Percentiles rank a stretch among this genome's conserved stretches.
These are phyloP conservation scores for Scalesia atractyloides DNA, from an alignment of 129 eudicot genomes.

Conservation along the genomic window DNA sequence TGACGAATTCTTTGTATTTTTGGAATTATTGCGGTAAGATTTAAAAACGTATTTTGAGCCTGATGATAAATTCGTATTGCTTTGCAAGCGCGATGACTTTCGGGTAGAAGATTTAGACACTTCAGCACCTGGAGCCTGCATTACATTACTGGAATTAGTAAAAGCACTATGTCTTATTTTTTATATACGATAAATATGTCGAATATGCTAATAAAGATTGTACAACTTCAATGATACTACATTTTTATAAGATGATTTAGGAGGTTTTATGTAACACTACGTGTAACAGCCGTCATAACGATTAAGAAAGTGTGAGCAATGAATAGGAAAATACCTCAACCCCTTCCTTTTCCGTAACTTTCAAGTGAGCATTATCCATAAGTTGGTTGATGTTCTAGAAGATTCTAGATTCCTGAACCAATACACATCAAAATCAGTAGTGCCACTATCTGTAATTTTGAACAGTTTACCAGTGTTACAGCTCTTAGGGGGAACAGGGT, in stretches of 20 bases:
- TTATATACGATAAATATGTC: not conserved
- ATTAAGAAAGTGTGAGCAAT: constrained; percentile 3
- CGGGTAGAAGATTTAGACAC: constrained; percentile 17
- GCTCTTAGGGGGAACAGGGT: too few species aligned
- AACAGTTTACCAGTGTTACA: constrained; percentile 12
- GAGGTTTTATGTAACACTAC: not conserved
- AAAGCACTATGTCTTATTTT: not conserved
- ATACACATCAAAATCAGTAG: constrained; percentile 20
- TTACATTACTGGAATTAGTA: constrained; percentile 1
- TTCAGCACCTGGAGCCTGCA: constrained; percentile 30
- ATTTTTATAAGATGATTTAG: not conserved
- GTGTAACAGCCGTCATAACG: not conserved
- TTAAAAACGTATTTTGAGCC: constrained; percentile 20
- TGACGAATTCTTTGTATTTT: constrained; percentile 14
- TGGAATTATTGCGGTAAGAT: constrained; percentile 16
- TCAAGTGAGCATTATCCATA: constrained; percentile 32
- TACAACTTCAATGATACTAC: not conserved
- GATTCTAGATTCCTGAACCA: constrained; percentile 23
- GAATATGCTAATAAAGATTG: not conserved
- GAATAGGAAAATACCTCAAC: constrained; percentile 30
- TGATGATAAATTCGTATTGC: constrained; percentile 24
- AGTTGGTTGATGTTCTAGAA: constrained; percentile 21
- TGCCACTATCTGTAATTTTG: constrained; percentile 5
- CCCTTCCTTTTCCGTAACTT: constrained; percentile 20
- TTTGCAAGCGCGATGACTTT: constrained; percentile 36